Evolutionary conservation across 805 yeast species (phyloP), one percentile per base, ranked within the genome.

Genomic region (Jamesozyma rosinii): DNA sequence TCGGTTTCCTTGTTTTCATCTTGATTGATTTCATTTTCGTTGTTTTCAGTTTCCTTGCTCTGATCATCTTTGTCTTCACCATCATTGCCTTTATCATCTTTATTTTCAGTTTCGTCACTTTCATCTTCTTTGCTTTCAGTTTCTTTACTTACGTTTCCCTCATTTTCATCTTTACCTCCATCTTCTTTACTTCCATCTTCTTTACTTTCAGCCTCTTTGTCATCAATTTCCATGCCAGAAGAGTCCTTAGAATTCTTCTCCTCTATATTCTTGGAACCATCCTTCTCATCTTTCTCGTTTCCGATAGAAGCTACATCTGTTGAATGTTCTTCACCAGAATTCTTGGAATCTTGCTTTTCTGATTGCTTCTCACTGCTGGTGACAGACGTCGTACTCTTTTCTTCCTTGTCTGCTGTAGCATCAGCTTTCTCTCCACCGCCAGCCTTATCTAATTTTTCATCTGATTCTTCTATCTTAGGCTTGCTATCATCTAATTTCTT

Each of bases 111-210:
- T 15, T 10, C 27, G 21, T 17, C 14, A 14, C 21, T 17, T 33
- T 13, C 15, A 4, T 17, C n/a, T 6, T 9, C n/a, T 31, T 31
- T 33, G 8, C 14, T 20, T 17, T 17, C 27, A 35, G 27, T n/a
- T 35, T 35, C 37, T 6, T 6, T 5, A 8, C 6, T 20, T 14
- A n/a, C 13, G 17, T 15, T n/a, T 2, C 30, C 4, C 18, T 29
- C 34, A 40, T 17, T 42, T 9, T 27, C 38, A 5, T 35, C 49
- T 15, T 51, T 55, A 22, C 51, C 54, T 21, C 52, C 52, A 20
- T 58, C 61, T 19, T 61, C 50, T 21, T 53, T 51, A 20, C 58
- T 61, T 19, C 61, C 50, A 15, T 58, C 45, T 11, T 22, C 15
- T 17, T 22, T n/a, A 18, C 20, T 10, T 13, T 27, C 21, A 33